phyloP scores from a whole-genome alignment of 2,329 filamentous ascomycete genomes.

The Epichloe uncinata region DNA sequence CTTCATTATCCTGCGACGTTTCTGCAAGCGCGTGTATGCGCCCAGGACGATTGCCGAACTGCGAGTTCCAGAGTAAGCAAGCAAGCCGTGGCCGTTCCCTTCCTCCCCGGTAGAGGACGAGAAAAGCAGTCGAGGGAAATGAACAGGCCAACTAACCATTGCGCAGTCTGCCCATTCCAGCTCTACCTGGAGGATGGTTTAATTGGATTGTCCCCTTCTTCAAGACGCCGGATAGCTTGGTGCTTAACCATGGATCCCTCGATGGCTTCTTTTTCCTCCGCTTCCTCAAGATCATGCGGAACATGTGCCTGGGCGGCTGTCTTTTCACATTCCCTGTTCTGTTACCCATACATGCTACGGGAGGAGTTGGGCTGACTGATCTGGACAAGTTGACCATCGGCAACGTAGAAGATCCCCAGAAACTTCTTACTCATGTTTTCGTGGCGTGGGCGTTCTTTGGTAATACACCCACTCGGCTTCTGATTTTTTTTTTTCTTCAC shows the following conservation, averaged over 20 bases:
- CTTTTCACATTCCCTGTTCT: slow-evolving; percentile 78
- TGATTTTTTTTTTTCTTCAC: not conserved
- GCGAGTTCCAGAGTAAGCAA: slow-evolving; percentile 26
- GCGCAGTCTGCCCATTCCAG: slow-evolving; percentile 42
- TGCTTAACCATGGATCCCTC: slow-evolving; percentile 81
- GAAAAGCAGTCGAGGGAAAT: not conserved
- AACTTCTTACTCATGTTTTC: slow-evolving; percentile 71
- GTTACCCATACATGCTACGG: slow-evolving; percentile 76
- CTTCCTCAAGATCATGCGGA: slow-evolving; percentile 54
- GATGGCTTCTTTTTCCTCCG: slow-evolving; percentile 87
- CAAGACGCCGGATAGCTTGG: slow-evolving; percentile 58
- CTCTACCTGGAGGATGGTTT: slow-evolving; percentile 45
- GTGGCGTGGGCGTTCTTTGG: slow-evolving; percentile 65
- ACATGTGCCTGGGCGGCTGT: slow-evolving; percentile 73
- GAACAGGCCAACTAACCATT: not conserved
- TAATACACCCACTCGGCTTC: slow-evolving; percentile 6
- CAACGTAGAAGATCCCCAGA: slow-evolving; percentile 49
- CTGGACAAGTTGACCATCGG: slow-evolving; percentile 69
- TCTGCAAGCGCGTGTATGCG: slow-evolving; percentile 38
- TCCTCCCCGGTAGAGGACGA: not conserved
- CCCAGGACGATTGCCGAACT: slow-evolving; percentile 38
- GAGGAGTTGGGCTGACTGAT: slow-evolving; percentile 48
- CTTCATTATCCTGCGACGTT: slow-evolving; percentile 36
- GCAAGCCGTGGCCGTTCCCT: slow-evolving; percentile 3
- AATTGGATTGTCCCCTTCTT: slow-evolving; percentile 58